Evolutionary conservation across 306 rosid species (phyloP), one percentile per base, ranked within the genome.

Genomic region (Glycine latifolia): DNA sequence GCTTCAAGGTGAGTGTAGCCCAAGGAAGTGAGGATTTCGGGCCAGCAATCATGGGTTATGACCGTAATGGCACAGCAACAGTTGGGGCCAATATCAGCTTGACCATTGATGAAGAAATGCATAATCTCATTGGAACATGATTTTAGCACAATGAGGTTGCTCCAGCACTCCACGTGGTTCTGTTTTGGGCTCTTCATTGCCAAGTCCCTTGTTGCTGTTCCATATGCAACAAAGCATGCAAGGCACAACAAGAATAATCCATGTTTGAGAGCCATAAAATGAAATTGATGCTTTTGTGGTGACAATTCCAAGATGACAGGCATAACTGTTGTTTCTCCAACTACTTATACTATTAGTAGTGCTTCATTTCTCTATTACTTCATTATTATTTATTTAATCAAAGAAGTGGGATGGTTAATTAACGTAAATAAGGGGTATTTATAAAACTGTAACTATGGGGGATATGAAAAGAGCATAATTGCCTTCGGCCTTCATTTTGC

Each of bases 1-100:
- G 67, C 84, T 67, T 88, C 80, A 48, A 84, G 66, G 5, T 62
- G 46, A 2, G 87, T 84, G 50, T 81, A 71, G 9, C 89, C 91
- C 7, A 88, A 66, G 7, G 79, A 84, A 48, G 79, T 71, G 43
- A 88, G 79, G 79, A 88, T 76, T 11, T 79, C 68, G 7, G 87
- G 89, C 91, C 89, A 88, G 82, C 91, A 88, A 44, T 67, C 75
- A 41, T 76, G 85, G 4, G 91, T 86, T 53, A 88, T 86, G 3
- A 61, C 65, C 4, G 56, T 75, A 8, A 88, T 82, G 11, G 87
- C 85, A 52, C 75, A 13, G 81, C 91, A 88, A 39, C 91, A 88
- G 4, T 75, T 78, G 1, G 68, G 58, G 0, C 87, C 79, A 14
- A 88, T 86, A 43, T 71, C 67, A 3, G 81, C 35, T 66, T 72